Evolutionary conservation across 176 grass and related monocot species (phyloP), one percentile per base, ranked within the genome.

Genomic region (Bolboschoenus planiculmis): DNA sequence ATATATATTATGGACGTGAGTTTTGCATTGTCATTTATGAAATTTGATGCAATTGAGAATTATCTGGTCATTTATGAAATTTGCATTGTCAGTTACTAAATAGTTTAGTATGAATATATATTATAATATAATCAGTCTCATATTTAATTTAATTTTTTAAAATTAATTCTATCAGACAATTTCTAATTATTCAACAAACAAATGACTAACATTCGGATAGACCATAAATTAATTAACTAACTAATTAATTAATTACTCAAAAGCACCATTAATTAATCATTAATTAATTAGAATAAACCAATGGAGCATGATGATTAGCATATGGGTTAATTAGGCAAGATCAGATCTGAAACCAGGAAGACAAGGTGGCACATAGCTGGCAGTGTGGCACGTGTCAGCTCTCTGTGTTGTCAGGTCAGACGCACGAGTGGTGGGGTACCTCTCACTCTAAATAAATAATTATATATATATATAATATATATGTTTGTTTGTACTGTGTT

Each of bases 301-400:
- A n/a, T n/a, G n/a, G n/a, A n/a, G n/a, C n/a, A 23, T 70, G 18
- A 70, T 70, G 65, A 70, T 70, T 70, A 21, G 64, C 64, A 68
- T n/a, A 68, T 68, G 64, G 64, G 6, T 40, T n/a, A n/a, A n/a
- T n/a, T 68, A n/a, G 6, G 31, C 14, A 36, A 67, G 63, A 67
- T 37, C 11, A 72, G 67, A 72, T 72, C 67, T 72, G 40, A 72
- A 70, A 23, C 5, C 20, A 70, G 21, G 34, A 40, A 39, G 35
- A 2, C 37, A 44, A 44, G 67, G 67, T 24, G 37, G 37, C 10
- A 37, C 30, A 43, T 71, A 20, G 66, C 7, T 70, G 65, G 34
- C 64, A 67, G 5, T 0, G 24, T 66, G 62, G 5, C 31, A 66
- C 15, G 62, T 66, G 33, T 26, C 64, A 67, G 34, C 16, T 21